A percentile compares a stretch with the other conserved stretches of the same genome.
Evolutionary conservation across 768 basidiomycete species (phyloP).

Genomic region (Rhodotorula babjevae): DNA sequence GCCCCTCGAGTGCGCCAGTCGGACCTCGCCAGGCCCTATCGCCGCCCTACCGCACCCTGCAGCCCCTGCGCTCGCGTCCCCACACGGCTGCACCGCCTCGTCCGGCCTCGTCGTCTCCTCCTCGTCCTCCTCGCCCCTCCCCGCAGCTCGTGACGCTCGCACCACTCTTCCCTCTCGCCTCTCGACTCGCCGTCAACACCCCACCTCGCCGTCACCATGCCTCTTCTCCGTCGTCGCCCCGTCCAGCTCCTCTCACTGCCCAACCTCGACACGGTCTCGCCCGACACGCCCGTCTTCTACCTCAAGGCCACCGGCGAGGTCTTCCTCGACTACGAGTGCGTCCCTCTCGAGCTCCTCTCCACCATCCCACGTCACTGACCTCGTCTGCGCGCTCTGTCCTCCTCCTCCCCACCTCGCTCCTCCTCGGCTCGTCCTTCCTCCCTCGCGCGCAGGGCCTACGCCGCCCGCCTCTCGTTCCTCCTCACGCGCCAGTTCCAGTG

Average conservation of each 20-base stretch:
- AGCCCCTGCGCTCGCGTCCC: neutral
- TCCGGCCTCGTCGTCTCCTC: neutral
- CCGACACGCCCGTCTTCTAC: constrained; percentile 76
- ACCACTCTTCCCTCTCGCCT: neutral
- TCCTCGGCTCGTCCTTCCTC: neutral
- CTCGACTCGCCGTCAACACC: neutral
- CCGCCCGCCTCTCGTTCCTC: constrained; percentile 90
- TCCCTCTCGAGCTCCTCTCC: constrained; percentile 34
- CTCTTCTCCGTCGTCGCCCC: constrained; percentile 46
- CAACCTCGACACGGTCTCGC: constrained; percentile 43
- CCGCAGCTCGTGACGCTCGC: neutral
- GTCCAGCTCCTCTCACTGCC: constrained; percentile 45
- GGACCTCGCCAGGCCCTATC: no score
- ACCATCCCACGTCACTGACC: constrained; percentile 3
- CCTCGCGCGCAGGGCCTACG: constrained; percentile 59
- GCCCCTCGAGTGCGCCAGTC: no score
- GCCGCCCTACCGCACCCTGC: no score
- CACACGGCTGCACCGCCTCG: no score
- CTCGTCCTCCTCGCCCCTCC: neutral
- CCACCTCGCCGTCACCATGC: constrained; percentile 37
- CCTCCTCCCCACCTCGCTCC: neutral
- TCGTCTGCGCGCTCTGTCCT: no score
- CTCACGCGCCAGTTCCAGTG: constrained; percentile 91
- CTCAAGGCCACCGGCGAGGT: constrained; percentile 93
- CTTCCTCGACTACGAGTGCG: constrained; percentile 92